These are phyloP conservation scores for Peronospora farinosa DNA, from an alignment of 352 stramenopile species.

Conservation along the genomic window DNA sequence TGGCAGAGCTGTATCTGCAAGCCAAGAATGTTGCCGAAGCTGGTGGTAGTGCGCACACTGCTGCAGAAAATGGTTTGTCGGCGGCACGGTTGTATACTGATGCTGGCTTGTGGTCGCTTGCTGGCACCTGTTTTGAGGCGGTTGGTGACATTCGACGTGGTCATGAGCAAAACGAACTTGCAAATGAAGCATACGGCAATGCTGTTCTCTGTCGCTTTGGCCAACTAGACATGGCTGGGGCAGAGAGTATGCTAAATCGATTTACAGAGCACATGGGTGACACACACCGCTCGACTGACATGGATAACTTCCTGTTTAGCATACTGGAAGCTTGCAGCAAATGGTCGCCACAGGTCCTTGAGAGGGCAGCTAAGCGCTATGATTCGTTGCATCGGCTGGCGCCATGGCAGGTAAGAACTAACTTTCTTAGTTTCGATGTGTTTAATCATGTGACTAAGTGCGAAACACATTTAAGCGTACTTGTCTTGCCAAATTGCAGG, in stretches of 20 bases:
- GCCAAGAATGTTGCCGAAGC: constrained; percentile 51
- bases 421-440: neutral
- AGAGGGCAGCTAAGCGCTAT: constrained; percentile 46
- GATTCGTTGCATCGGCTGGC: constrained; percentile 36
- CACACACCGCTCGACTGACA: constrained; percentile 33
- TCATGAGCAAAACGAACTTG: constrained; percentile 29
- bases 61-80: constrained; percentile 45
- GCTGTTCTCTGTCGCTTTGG: constrained; percentile 57
- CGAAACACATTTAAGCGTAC: constrained; percentile 28
- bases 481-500: constrained; percentile 47
- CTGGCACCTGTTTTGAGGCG: constrained; percentile 50
- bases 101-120: constrained; percentile 41
- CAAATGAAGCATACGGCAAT: constrained; percentile 53
- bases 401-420: constrained; percentile 53
- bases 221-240: constrained; percentile 46
- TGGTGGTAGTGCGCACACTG: constrained; percentile 40
- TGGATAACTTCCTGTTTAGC: constrained; percentile 47
- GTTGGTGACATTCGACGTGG: constrained; percentile 44
- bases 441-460: constrained; percentile 1
- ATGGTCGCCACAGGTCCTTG: constrained; percentile 45
- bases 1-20: constrained; percentile 47
- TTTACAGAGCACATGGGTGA: constrained; percentile 34
- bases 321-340: constrained; percentile 54
- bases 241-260: constrained; percentile 44
- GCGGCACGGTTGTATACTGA: constrained; percentile 52